phyloP scores from a whole-genome alignment of 202 grass and related monocot genomes.

The Carex arenaria region DNA sequence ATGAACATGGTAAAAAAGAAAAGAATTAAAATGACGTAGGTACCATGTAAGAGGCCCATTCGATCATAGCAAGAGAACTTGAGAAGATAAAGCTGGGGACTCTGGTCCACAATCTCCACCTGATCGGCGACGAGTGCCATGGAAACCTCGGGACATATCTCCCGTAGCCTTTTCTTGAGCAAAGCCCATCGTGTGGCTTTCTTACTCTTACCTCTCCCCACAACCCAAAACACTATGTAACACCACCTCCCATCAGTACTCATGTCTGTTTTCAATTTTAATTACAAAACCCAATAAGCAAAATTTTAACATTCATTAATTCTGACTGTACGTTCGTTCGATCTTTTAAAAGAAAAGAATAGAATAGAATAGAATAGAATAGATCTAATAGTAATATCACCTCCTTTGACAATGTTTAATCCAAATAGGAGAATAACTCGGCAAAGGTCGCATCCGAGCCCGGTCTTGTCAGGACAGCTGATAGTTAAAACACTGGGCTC shows the following conservation, averaged over 20 bases:
- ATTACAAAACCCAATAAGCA: background rate
- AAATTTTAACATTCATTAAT: background rate
- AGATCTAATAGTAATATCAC: constrained; percentile 21
- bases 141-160: constrained; percentile 38
- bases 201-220: constrained; percentile 27
- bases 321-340: background rate
- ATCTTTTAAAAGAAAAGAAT: no score
- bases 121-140: constrained; percentile 25
- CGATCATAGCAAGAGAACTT: constrained; percentile 74
- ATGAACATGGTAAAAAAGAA: no score
- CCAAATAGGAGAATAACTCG: constrained; percentile 74
- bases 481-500: constrained; percentile 58
- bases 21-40: no score
- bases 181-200: constrained; percentile 38
- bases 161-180: constrained; percentile 49
- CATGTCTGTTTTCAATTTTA: constrained; percentile 36
- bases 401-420: constrained; percentile 69
- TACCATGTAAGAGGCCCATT: constrained; percentile 82
- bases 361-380: background rate
- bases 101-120: background rate
- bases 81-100: constrained; percentile 56
- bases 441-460: constrained; percentile 81
- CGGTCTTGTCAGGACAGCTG: constrained; percentile 74
- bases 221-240: constrained; percentile 76
- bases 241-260: constrained; percentile 84